Evolutionary conservation across 2,329 filamentous ascomycete genomes (phyloP).

Genomic region (Beauveria medogensis): DNA sequence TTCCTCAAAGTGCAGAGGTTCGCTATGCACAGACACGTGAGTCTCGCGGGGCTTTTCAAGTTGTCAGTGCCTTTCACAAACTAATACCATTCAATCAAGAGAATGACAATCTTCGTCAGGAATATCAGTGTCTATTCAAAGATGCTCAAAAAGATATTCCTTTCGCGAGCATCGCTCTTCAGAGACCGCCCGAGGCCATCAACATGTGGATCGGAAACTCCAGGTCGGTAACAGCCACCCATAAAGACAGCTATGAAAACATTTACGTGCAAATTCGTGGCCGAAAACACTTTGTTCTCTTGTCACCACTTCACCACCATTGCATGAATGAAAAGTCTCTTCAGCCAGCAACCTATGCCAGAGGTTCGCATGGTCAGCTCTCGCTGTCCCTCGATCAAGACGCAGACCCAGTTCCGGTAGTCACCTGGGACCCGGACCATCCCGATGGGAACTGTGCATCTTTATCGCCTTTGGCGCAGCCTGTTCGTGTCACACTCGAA

Average conservation of each 20-base stretch:
- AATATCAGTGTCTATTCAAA: constrained; percentile 56
- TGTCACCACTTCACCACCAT: constrained; percentile 63
- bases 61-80: too few relatives aligned
- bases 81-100: constrained; percentile 35
- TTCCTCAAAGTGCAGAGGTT: constrained; percentile 35
- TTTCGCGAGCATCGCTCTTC: constrained; percentile 65
- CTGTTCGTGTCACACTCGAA: constrained; percentile 59
- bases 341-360: constrained; percentile 48
- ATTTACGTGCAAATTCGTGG: constrained; percentile 71
- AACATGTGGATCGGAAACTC: constrained; percentile 80
- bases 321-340: constrained; percentile 59
- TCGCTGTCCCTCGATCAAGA: constrained; percentile 27
- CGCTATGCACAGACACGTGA: constrained; percentile 69
- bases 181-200: constrained; percentile 60
- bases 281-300: constrained; percentile 63
- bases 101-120: constrained; percentile 72
- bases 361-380: constrained; percentile 21
- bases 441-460: constrained; percentile 41
- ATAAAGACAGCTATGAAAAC: constrained; percentile 82
- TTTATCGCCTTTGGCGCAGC: constrained; percentile 52
- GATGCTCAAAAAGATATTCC: constrained; percentile 58
- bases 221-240: constrained; percentile 60
- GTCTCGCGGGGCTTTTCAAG: constrained; percentile 17
- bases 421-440: constrained; percentile 65
- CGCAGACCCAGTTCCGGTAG: constrained; percentile 49